These are phyloP conservation scores for Daldinia loculata DNA, from an alignment of 495 filamentous ascomycete species.

Conservation along the genomic window DNA sequence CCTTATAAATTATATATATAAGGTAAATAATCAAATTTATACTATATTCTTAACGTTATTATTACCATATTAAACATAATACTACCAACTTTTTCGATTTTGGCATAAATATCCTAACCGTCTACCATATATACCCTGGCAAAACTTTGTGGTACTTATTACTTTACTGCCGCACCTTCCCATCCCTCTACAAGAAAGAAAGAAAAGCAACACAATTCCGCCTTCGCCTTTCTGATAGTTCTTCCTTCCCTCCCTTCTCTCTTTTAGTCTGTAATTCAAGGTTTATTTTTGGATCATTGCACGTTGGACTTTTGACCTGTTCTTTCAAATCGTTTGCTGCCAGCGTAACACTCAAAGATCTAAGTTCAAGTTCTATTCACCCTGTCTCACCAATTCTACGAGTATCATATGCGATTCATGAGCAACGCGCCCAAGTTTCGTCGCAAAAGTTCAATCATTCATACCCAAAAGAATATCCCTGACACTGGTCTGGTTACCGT, in stretches of 20 bases:
- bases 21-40: too few relatives aligned
- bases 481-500: neutral
- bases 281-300: neutral
- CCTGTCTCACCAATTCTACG: neutral
- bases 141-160: constrained; percentile 13
- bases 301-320: neutral
- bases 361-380: neutral
- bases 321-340: neutral
- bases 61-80: too few relatives aligned
- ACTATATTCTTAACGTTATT: too few relatives aligned
- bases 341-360: neutral
- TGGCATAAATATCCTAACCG: too few relatives aligned
- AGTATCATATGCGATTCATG: neutral
- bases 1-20: too few relatives aligned
- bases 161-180: neutral
- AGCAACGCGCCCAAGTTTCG: neutral
- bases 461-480: neutral
- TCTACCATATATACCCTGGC: too few relatives aligned
- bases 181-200: constrained; percentile 15
- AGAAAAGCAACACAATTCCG: constrained; percentile 29
- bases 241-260: constrained; percentile 4
- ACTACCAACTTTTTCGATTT: too few relatives aligned
- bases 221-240: constrained; percentile 1
- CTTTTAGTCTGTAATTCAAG: neutral
- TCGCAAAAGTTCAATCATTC: neutral